Conservation (phyloP, 257 asterid genomes). For the Verbascum thapsus region DNA sequence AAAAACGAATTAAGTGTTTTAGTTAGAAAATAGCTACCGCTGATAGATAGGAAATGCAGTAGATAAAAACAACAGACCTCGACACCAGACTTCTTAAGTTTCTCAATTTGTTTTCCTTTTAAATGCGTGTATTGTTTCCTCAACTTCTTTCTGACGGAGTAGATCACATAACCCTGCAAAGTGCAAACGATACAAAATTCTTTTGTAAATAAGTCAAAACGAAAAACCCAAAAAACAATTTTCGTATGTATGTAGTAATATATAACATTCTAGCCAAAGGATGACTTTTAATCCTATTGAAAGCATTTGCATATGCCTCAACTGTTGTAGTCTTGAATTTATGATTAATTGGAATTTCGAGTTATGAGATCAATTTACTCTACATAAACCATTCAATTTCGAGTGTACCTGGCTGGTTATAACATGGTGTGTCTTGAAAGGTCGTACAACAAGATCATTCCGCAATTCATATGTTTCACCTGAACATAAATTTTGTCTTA, state of each 20-base stretch:
- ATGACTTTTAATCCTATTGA: background rate
- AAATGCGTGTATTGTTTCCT: conserved; percentile 85
- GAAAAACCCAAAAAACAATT: conserved; percentile 16
- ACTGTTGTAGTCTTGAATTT: background rate
- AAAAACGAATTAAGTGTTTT: conserved; percentile 13
- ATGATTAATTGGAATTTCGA: background rate
- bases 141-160: conserved; percentile 86
- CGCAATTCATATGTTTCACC: conserved; percentile 99
- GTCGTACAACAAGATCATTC: conserved; percentile 88
- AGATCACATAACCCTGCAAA: conserved; percentile 88
- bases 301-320: background rate
- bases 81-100: conserved; percentile 90
- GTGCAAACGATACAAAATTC: conserved; percentile 40
- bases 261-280: conserved; percentile 5
- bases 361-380: background rate
- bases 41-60: conserved; percentile 8
- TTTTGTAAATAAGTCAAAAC: conserved; percentile 2
- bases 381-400: conserved; percentile 13
- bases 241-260: too few species aligned
- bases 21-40: background rate
- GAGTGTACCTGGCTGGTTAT: conserved; percentile 79
- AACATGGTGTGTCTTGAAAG: conserved; percentile 88
- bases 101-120: conserved; percentile 90
- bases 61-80: conserved; percentile 50
- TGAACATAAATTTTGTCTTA: conserved; percentile 34